Base-by-base conservation (phyloP, 2,329 filamentous ascomycete genomes). In the Aschersonia sp. region DNA sequence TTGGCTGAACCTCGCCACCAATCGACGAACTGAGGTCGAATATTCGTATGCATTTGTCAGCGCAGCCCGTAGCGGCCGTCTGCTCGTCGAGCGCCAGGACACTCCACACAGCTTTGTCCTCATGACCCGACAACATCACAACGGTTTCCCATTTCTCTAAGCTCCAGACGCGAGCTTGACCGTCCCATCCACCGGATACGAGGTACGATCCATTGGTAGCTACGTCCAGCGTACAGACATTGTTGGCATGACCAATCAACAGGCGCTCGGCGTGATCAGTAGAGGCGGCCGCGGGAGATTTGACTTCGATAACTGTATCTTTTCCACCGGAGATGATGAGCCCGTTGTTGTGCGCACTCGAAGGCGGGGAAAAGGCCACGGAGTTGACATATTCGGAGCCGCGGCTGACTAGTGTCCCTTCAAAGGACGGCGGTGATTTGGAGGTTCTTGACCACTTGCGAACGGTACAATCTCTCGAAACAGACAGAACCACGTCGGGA, bases 111-210 rank as follows among this genome's bases (percentile, higher is more conserved):
- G 83, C 83, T 56, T 63, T 64, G 40, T 78, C 84, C 48, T 83
- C 77, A 58, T 95, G 88, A 5, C 87, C 88, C 43, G 77, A 68
- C 14, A 98, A 71, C 44, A 83, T 60, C 10, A 80, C 67, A 53
- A 84, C 77, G 8, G 77, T 77, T 59, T 94, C 87, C 86, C 90
- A 95, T 54, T 83, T 88, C 41, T 78, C 77, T n/a, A 92, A 70
- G 52, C 74, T 76, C 92, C 92, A 98, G 46, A 97, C 69, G 47
- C 87, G 82, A 31, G 87, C 89, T 53, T 88, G 84, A 32, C 79
- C 79, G 64, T 98, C 92, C 92, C 92, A 98, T 57, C 89, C 86
- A 32, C 90, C 92, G 54, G 90, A 97, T 44, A 95, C 81, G 41
- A 97, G 73, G 62, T 80, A 86, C 43, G 69, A 76, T 2, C 82